These are phyloP conservation scores for Pistacia vera DNA, from an alignment of 345 rosid genomes.

Conservation along the genomic window DNA sequence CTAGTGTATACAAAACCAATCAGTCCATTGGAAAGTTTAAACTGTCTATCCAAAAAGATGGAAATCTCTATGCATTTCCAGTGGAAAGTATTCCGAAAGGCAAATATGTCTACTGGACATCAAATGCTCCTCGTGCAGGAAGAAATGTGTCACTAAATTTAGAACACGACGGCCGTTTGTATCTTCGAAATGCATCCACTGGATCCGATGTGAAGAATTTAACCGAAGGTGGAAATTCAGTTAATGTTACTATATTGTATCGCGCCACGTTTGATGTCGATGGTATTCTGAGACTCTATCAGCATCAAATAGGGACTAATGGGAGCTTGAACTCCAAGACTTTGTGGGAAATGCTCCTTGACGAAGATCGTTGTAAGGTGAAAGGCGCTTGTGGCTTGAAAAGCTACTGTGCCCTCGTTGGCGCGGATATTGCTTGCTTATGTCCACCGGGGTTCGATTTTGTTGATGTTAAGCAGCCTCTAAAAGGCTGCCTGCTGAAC, in stretches of 20 bases:
- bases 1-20: conserved; percentile 15
- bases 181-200: conserved; percentile 22
- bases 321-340: background rate
- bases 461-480: background rate
- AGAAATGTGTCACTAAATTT: background rate
- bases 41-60: background rate
- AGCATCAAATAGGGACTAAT: background rate
- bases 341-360: background rate
- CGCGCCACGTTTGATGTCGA: conserved; percentile 5
- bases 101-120: background rate
- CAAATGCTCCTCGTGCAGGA: background rate
- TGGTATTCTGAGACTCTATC: conserved; percentile 8
- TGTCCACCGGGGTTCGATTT: conserved; percentile 1
- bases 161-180: conserved; percentile 13
- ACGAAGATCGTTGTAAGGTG: background rate
- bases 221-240: background rate
- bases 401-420: background rate
- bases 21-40: background rate
- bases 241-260: background rate
- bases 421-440: background rate
- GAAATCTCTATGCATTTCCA: conserved; percentile 8
- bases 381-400: too few species aligned
- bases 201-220: background rate
- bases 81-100: background rate
- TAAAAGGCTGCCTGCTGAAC: background rate